A percentile compares a stretch with the other conserved stretches of the same genome.
Conservation (phyloP, 768 basidiomycete genomes). For the Suillus bovinus region DNA sequence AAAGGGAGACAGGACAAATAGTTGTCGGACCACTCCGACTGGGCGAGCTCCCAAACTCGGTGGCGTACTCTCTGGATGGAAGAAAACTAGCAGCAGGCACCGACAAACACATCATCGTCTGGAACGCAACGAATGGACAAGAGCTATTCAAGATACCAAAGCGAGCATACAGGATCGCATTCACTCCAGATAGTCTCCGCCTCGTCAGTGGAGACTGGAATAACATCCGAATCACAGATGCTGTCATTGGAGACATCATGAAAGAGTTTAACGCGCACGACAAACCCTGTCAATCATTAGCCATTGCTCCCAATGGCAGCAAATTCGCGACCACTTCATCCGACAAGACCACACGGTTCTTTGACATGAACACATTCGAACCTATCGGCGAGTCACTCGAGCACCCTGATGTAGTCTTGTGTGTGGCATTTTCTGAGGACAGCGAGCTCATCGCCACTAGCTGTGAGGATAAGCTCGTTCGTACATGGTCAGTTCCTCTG, state of each 20-base stretch:
- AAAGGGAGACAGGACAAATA: not conserved
- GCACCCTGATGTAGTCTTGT: no score
- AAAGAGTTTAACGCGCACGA: no score
- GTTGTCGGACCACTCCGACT: not conserved
- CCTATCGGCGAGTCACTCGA: not conserved
- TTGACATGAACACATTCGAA: not conserved
- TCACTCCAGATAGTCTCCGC: not conserved
- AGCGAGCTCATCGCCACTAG: no score
- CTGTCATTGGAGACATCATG: no score
- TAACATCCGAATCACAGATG: no score
- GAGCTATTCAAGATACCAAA: not conserved
- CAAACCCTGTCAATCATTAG: not conserved
- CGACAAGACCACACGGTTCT: not conserved
- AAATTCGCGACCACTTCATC: not conserved
- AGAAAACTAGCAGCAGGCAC: constrained; percentile 8
- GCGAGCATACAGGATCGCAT: not conserved
- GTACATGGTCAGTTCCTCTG: not conserved
- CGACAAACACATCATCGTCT: constrained; percentile 2
- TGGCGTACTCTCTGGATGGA: not conserved
- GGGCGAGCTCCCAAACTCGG: not conserved
- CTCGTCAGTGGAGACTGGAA: no score
- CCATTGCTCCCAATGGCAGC: not conserved
- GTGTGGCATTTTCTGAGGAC: no score
- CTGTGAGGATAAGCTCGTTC: no score
- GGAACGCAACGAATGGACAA: not conserved